Evolutionary conservation across 257 asterid genomes (phyloP), one percentile per base, ranked within the genome.

Genomic region (Osmanthus fragrans): DNA sequence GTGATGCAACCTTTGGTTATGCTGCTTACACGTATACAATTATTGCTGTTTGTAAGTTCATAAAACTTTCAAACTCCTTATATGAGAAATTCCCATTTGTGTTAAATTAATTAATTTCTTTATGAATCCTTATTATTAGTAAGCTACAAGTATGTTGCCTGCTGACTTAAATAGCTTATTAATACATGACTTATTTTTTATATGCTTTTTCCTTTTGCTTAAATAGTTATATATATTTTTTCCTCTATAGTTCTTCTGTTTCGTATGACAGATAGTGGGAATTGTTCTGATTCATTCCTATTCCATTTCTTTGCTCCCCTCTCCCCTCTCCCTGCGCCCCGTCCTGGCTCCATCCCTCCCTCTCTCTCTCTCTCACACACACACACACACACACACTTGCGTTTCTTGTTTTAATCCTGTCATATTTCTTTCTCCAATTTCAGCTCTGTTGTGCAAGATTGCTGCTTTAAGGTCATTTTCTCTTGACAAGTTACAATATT

Each of bases 401-500:
- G n/a, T 33, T 13, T 10, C 33, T 77, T 76, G 73, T 56, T 72
- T 42, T 39, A 72, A 30, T 63, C 73, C 73, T 60, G 37, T 56
- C 6, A 6, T 76, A 65, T 74, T 76, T 45, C 71, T 82, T 76
- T 69, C 16, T 78, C 74, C 42, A 56, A 73, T 87, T 84, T 83
- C 97, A 94, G 99, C 99, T 86, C 85, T 94, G 64, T 83, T 94
- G 40, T 91, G 99, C 92, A 92, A 92, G 90, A 83, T 92, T 78
- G 96, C 99, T 37, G 97, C 97, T 54, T 81, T 94, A 83, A 89
- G 99, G 85, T 83, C 99, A 33, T 94, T 94, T 87, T 91, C 97
- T 30, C 87, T 84, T 77, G 99, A 94, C 92, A 92, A 87, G 85
- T 82, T 94, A 80, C 97, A 94, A 64, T 91, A 91, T 79, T 87